Base-by-base conservation (phyloP, 164 flowering plant species). In the Stephania cephalantha region DNA sequence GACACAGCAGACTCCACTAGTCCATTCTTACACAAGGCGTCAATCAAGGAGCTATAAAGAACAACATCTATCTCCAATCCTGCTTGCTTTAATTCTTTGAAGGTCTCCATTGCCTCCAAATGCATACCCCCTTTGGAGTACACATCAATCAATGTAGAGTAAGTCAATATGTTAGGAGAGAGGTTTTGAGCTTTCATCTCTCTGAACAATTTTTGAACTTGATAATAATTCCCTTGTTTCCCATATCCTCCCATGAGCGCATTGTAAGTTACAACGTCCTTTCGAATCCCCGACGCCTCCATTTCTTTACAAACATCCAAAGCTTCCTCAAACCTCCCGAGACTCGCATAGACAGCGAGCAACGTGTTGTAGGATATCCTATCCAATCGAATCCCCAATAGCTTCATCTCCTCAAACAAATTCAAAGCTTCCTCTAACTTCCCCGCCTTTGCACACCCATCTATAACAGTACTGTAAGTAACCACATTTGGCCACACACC, bases 1-100 rank as follows among this genome's bases (percentile, higher is more conserved):
- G 86, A 84, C 0, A 90, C 90, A 74, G 98, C 94, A 20, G 90
- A 88, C 58, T 91, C 92, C 68, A 91, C 92, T 77, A 92, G 65
- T 46, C 98, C 98, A 81, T 87, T 92, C 83, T 96, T 96, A 81
- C 99, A 96, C 81, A 94, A 74, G 29, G 97, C 87, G 82, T 96
- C 97, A 48, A 96, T 92, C 30, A 94, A 81, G 25, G 94, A 91
- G 82, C 98, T 96, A 77, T 96, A 96, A 75, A 96, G 84, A 72
- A 96, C 99, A 77, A 96, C 99, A 86, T 96, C 99, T 5, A 95
- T 92, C 87, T 91, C 90, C 85, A 96, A 75, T 3, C 99, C 97
- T 12, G 84, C 87, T 76, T 76, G 72, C 86, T 89, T 92, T 74
- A 92, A 92, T 86, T 94, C 95, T 70, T 81, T 82, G 76, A 91